These are phyloP conservation scores for Chalciporus chontae DNA, from an alignment of 768 basidiomycete genomes.

Conservation along the genomic window DNA sequence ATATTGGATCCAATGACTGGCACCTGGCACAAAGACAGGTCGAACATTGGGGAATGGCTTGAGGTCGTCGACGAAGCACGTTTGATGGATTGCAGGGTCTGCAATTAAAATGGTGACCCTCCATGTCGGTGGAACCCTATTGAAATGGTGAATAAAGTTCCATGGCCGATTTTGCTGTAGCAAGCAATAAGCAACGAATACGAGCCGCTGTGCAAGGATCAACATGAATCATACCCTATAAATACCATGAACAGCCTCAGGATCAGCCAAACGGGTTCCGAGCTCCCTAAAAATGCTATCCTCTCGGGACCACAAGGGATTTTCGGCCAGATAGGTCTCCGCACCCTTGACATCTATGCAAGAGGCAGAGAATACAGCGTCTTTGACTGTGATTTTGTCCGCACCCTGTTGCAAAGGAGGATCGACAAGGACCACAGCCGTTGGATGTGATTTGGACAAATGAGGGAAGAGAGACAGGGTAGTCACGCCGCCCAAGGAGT, in stretches of 20 bases:
- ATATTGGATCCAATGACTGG: conserved; percentile 19
- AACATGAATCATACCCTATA: not conserved
- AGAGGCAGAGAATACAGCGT: not conserved
- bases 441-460: conserved; percentile 3
- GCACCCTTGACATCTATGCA: not conserved
- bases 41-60: conserved; percentile 8
- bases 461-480: conserved; percentile 14
- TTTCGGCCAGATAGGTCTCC: conserved; percentile 4
- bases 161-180: conserved; percentile 15
- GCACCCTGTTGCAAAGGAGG: conserved; percentile 4
- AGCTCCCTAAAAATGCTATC: conserved; percentile 9
- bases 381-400: not conserved
- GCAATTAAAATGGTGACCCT: conserved; percentile 9
- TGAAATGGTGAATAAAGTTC: conserved; percentile 12
- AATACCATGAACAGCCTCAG: conserved; percentile 6
- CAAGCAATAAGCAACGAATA: not conserved
- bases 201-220: not conserved
- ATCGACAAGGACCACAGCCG: conserved; percentile 9
- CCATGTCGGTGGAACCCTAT: not conserved
- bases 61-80: conserved; percentile 5
- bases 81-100: conserved; percentile 8
- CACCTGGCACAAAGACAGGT: conserved; percentile 3
- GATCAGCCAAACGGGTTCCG: conserved; percentile 1
- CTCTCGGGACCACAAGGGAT: conserved; percentile 10
- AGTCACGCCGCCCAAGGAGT: conserved; percentile 16